phyloP scores from a whole-genome alignment of 2,329 filamentous ascomycete species.

The Dendrostoma leiphaemia region DNA sequence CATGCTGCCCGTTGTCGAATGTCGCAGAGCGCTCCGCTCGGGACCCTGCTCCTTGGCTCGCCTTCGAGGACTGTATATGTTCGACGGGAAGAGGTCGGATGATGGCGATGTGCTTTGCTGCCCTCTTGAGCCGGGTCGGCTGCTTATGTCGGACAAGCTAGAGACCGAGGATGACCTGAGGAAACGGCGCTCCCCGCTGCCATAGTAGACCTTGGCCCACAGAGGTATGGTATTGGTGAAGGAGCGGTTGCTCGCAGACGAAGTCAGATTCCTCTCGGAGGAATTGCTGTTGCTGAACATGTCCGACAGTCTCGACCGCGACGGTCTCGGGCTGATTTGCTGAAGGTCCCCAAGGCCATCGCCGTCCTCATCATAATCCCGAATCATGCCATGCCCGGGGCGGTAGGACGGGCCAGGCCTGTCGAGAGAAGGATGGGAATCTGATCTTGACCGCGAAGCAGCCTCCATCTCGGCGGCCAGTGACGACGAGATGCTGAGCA shows the following conservation, averaged over 20 bases:
- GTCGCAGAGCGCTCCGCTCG: slow-evolving; percentile 22
- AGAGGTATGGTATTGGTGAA: slow-evolving; percentile 45
- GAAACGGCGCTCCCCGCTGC: slow-evolving; percentile 58
- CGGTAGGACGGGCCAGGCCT: slow-evolving; percentile 44
- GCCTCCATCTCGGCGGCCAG: slow-evolving; percentile 43
- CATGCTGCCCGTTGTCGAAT: slow-evolving; percentile 37
- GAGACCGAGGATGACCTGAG: slow-evolving; percentile 47
- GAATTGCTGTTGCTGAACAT: slow-evolving; percentile 42
- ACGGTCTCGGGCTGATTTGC: slow-evolving; percentile 50
- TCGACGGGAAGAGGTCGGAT: slow-evolving; percentile 44
- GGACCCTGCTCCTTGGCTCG: slow-evolving; percentile 38
- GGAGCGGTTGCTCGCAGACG: slow-evolving; percentile 44
- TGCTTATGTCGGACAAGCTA: slow-evolving; percentile 43
- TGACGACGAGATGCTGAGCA: slow-evolving; percentile 58
- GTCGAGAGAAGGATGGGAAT: slow-evolving; percentile 47
- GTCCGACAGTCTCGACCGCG: slow-evolving; percentile 50
- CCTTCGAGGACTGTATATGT: slow-evolving; percentile 44
- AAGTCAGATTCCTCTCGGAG: slow-evolving; percentile 53
- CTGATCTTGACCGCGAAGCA: slow-evolving; percentile 34
- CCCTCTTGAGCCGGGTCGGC: slow-evolving; percentile 42
- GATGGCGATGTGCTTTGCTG: slow-evolving; percentile 46
- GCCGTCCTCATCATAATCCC: slow-evolving; percentile 61
- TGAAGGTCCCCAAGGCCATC: slow-evolving; percentile 62
- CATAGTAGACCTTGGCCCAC: slow-evolving; percentile 70
- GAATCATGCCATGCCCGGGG: slow-evolving; percentile 35